Base-by-base conservation (phyloP, 148 eudicot species). In the Camellia japonica region DNA sequence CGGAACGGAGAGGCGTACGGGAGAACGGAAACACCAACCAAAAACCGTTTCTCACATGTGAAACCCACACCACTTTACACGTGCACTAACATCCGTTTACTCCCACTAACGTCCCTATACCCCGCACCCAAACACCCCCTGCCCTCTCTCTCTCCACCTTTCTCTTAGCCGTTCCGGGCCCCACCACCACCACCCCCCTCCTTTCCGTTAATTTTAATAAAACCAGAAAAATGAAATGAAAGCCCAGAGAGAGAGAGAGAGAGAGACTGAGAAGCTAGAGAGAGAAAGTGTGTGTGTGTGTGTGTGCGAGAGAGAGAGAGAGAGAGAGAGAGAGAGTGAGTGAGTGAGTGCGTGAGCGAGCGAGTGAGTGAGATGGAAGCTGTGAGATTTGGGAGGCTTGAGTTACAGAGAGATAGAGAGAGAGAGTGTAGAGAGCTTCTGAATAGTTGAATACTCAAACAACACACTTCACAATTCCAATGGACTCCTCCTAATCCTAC, bases 121-220 rank as follows among this genome's bases (percentile, higher is more conserved):
- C 49, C 7, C 46, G 5, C 13, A 4, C 8, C 12, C 38, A 13
- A 64, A 18, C 38, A n/a, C 38, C 47, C 6, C 71, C 4, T 18
- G 12, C 11, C 16, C 71, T 7, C 30, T 52, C 46, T 44, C 63
- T 14, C 46, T 16, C 68, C 1, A 47, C 54, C 68, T 75, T 16
- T n/a, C 60, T 4, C 49, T 63, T 18, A 18, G 67, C 67, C 67
- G 67, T 63, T 63, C 67, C 5, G 77, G 65, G 77, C 20, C 77
- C 64, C 66, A 58, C 42, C 46, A 5, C 63, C 67, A 42, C 54
- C 51, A 18, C 19, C 18, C 23, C 54, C 54, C 11, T n/a, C 0
- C 41, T 76, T 62, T 62, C 79, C 59, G 70, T 76, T 61, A 61
- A 18, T 73, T 56, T 12, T 4, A 73, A 54, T 42, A 43, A 71